Evolutionary conservation across 768 basidiomycete genomes (phyloP), one percentile per base, ranked within the genome.

Genomic region (Lactarius quietus): DNA sequence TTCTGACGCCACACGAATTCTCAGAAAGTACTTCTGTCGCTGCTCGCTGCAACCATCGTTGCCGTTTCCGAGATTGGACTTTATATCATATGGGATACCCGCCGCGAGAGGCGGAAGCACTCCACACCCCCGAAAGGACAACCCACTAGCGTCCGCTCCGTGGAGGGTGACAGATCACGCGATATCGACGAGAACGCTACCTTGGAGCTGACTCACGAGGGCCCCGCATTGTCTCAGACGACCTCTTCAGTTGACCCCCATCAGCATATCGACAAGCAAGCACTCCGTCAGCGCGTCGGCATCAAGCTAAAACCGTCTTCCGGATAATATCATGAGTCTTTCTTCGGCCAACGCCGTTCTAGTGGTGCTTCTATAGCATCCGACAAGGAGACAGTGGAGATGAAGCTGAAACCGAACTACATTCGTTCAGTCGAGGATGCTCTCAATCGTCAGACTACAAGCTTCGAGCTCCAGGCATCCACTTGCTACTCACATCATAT

Each of bases 81-180:
- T 15, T 92, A 85, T 74, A 77, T 90, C 67, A 88, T 92, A 41
- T 92, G 88, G 88, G 80, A 85, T 65, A 83, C 85, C 35, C 80
- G 83, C 23, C 35, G 59, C 20, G 31, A 23, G 33, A 31, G 23
- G 45, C 12, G 23, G 23, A 57, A 29, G 33, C 36, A 8, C 28
- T 33, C 23, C 33, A 3, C 29, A 28, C 43, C 48, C 17, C 23
- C 48, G 20, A 14, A 41, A 26, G 17, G 31, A 51, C 56, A 1
- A 2, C 23, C 45, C 17, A 6, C 3, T 9, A 17, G 6, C 9
- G 33, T 14, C 28, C 1, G 26, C 23, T 10, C 59, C 58, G 54
- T 23, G 3, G 36, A 8, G 23, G 12, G 3, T 31, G 15, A n/a
- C 31, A 20, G 17, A 12, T 48, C 61, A 20, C 18, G n/a, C n/a